Evolutionary conservation across 192 early-diverging fungal genomes (phyloP), one percentile per base, ranked within the genome.

Genomic region (Diversispora eburnea): DNA sequence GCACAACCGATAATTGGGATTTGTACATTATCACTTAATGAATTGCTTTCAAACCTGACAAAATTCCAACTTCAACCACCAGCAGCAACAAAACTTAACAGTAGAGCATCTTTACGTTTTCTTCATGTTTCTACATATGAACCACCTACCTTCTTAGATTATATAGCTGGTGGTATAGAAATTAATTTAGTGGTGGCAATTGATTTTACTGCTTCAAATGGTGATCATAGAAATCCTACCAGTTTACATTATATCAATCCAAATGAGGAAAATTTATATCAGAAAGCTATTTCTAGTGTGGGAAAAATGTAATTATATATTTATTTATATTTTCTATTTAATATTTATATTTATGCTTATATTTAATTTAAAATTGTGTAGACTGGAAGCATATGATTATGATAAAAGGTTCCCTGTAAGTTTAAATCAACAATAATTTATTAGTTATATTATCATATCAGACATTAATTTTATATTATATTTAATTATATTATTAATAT

Each of bases 201-300:
- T 60, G 86, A 88, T 61, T 88, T 88, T 66, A 88, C 86, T 0
- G 76, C 65, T 43, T 83, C 81, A 19, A 88, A 88, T 51, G 86
- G 86, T 0, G 79, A 85, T 56, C 87, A 86, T 39, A 67, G 72
- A 17, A 48, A 77, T 33, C 81, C 83, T 0, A 75, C 79, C 0
- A 83, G 81, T 13, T 79, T 88, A 17, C 86, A 88, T 62, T 88
- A 70, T 68, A 79, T 69, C 46, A 66, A 58, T 49, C 71, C 72
- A 13, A 73, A 33, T 13, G 72, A 56, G 8, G 67, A 74, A 45
- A 88, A 88, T 65, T 75, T 78, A 9, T 88, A 88, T 54, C 82
- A 86, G 46, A 74, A 77, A 49, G 85, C 86, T 0, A 81, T 88
- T 57, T 47, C 67, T 4, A 78, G 75, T 17, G 86, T 88, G 8